These are phyloP conservation scores for Oxytropis ochrocephala DNA, from an alignment of 306 rosid genomes.

Conservation along the genomic window DNA sequence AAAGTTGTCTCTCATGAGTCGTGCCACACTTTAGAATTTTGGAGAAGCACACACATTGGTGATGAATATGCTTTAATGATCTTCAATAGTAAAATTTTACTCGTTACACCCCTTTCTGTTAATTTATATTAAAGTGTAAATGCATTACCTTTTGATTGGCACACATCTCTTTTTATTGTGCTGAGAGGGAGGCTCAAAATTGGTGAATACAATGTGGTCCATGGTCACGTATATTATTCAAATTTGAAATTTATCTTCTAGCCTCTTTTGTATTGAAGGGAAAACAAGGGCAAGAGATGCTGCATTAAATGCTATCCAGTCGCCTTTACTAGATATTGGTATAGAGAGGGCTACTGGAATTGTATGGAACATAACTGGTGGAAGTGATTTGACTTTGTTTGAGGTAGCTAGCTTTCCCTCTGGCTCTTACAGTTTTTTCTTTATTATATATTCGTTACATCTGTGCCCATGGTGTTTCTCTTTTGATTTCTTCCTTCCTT, in stretches of 20 bases:
- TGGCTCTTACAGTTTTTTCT: slow-evolving; percentile 1
- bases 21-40: background rate
- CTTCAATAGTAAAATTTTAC: background rate
- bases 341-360: slow-evolving; percentile 99
- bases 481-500: background rate
- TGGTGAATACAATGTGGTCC: slow-evolving; percentile 7
- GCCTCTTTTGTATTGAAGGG: slow-evolving; percentile 47
- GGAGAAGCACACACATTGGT: background rate
- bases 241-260: slow-evolving; percentile 10
- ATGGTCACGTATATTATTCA: background rate
- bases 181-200: background rate
- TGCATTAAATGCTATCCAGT: slow-evolving; percentile 97
- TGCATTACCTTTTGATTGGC: slow-evolving; percentile 2
- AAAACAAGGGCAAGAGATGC: slow-evolving; percentile 99
- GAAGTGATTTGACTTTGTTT: slow-evolving; percentile 84
- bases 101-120: background rate
- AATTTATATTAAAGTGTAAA: background rate
- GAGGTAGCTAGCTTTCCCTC: slow-evolving; percentile 53
- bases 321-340: slow-evolving; percentile 93
- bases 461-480: background rate
- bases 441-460: background rate
- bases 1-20: background rate
- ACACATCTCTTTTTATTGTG: background rate
- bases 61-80: background rate
- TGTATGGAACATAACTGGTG: slow-evolving; percentile 99